Base-by-base conservation (phyloP, 306 rosid genomes). In the Hippophae gyantsensis region DNA sequence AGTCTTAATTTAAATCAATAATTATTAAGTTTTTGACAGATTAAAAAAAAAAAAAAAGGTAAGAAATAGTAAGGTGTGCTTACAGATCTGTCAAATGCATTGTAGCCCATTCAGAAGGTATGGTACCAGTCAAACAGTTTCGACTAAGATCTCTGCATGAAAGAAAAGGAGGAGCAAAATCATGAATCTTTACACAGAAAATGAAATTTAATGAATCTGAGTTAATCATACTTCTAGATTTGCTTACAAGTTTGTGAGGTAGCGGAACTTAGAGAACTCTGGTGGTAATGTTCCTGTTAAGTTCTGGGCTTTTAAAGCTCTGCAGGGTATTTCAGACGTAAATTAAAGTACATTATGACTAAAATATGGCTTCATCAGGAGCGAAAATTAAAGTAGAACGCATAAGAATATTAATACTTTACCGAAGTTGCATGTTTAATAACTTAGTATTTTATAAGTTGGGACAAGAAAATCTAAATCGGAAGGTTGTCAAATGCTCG, bases 251-350 rank as follows among this genome's bases (percentile, higher is more conserved):
- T 0, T 7, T 60, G 52, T 73, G 43, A 90, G 96, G 74, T 81
- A 42, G 9, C 2, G 83, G 69, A 90, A 87, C 84, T 87, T 83
- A 26, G 98, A 79, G 67, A 90, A 81, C 69, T 85, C 96, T 44
- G 90, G 79, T 55, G 98, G 82, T 60, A 90, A 77, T 26, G 72
- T 46, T 5, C 92, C 94, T 38, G 95, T 66, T 41, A 90, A 75
- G 71, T 87, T 90, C 76, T 87, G 89, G 58, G 82, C 65, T 86
- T 87, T 90, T 55, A 87, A 65, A 71, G 61, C 79, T 78, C 98
- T 90, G 82, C 73, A 78, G 14, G 6, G 50, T 48, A 58, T 18
- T 18, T 10, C 6, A 7, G 18, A 54, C 61, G 43, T 12, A 66
- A 26, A 73, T 57, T 25, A 64, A 66, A 49, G 12, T 6, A 59